Evolutionary conservation across 176 grass and related monocot species (phyloP), one percentile per base, ranked within the genome.

Genomic region (Rhipidocladum racemiflorum): DNA sequence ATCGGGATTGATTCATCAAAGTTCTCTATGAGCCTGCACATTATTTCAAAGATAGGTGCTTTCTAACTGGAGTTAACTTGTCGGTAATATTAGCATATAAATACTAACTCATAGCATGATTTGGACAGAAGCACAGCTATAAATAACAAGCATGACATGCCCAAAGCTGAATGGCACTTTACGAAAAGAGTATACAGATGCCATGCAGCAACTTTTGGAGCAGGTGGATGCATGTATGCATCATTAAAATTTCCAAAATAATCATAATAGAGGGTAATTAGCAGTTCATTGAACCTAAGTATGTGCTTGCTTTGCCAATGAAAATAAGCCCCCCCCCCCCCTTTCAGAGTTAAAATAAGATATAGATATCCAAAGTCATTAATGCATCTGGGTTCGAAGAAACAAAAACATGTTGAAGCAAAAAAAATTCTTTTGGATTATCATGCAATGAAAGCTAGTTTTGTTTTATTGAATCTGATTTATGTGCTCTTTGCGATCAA

Each of bases 1-100:
- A 30, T 62, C 48, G 30, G 49, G 24, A 84, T 4, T 9, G n/a
- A 46, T 7, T 76, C 56, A 81, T 76, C 27, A 85, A 82, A 27
- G 38, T 78, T 66, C 14, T 66, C 43, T 46, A 54, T 40, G 36
- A 72, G 9, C 35, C 5, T 65, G 23, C 30, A 48, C 3, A 69
- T 51, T 65, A 32, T 81, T 21, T 39, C 6, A 56, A 9, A 65
- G 28, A 55, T 32, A 53, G 39, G 14, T 81, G 27, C 44, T 35
- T 51, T 61, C 8, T 69, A 59, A 63, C 24, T 29, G 65, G 55
- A 83, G n/a, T 64, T 78, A 15, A 44, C 8, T 84, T 2, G 18
- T 32, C 1, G 2, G 20, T 39, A 61, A 64, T 11, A 63, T 44
- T 78, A 12, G 7, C 43, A 79, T 65, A 29, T 63, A 73, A n/a